phyloP scores from a whole-genome alignment of 1,284 basidiomycete species.

The Leccinum griseonigrum region DNA sequence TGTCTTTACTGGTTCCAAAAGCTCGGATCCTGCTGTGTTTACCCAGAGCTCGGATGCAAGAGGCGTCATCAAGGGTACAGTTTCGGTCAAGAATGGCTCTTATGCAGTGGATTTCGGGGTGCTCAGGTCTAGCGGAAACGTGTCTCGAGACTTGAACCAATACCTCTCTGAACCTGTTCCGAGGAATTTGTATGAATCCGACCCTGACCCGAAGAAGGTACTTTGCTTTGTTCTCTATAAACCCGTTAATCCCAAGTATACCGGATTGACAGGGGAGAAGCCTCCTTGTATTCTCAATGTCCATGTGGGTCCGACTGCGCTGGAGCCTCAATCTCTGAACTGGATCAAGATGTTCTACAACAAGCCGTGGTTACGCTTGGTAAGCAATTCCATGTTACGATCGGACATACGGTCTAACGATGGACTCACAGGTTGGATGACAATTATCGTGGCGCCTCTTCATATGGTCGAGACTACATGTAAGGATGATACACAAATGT shows the following conservation, averaged over 20 bases:
- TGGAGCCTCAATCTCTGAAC: constrained; percentile 19
- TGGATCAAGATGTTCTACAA: constrained; percentile 26
- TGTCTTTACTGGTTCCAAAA: constrained; percentile 14
- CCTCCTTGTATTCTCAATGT: constrained; percentile 25
- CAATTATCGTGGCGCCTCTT: constrained; percentile 27
- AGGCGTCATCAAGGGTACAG: constrained; percentile 17
- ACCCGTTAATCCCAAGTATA: constrained; percentile 22
- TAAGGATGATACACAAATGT: not conserved
- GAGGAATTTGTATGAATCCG: not conserved
- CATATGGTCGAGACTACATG: constrained; percentile 23
- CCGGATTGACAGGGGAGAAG: constrained; percentile 13
- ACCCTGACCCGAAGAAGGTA: not conserved
- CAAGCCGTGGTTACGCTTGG: constrained; percentile 30
- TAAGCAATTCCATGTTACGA: not conserved
- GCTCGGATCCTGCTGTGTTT: not conserved
- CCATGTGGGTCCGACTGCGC: constrained; percentile 25
- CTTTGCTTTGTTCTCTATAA: constrained; percentile 21
- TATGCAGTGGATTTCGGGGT: not conserved
- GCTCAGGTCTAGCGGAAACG: constrained; percentile 1
- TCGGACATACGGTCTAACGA: not conserved
- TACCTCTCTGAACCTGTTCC: constrained; percentile 20
- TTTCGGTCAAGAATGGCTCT: constrained; percentile 6
- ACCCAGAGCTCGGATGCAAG: constrained; percentile 4
- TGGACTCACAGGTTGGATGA: constrained; percentile 17
- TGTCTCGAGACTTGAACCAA: not conserved